Conservation (phyloP, 1,284 basidiomycete genomes). For the Cutaneotrichosporon dermatis region DNA sequence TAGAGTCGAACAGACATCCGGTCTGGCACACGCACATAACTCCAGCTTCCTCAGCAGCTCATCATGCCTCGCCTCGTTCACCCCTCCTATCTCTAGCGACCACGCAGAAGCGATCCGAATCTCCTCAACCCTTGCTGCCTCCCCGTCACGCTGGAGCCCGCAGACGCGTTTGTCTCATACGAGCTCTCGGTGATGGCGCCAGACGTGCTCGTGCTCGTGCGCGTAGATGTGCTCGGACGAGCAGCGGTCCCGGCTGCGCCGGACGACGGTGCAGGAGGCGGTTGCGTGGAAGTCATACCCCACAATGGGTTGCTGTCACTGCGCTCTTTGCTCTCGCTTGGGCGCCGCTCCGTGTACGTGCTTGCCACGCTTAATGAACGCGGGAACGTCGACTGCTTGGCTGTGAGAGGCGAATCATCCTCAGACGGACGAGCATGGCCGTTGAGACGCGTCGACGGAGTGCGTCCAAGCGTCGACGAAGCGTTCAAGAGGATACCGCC, state of each 20-base stretch:
- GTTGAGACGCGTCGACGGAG: conserved; percentile 9
- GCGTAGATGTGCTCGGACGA: background rate
- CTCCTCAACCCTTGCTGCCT: conserved; percentile 21
- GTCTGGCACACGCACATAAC: no score
- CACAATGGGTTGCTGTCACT: background rate
- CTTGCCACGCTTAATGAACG: conserved; percentile 6
- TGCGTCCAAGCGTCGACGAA: background rate
- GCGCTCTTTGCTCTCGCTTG: conserved; percentile 4
- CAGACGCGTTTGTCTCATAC: background rate
- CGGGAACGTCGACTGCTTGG: background rate
- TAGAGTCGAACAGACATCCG: no score
- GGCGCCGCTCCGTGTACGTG: conserved; percentile 1
- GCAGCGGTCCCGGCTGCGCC: background rate
- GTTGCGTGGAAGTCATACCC: background rate
- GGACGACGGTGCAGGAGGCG: background rate
- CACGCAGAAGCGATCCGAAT: conserved; percentile 33
- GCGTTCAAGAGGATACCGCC: conserved; percentile 14
- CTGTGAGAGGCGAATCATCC: conserved; percentile 2
- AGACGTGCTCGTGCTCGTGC: background rate
- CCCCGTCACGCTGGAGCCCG: no score
- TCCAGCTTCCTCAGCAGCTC: no score
- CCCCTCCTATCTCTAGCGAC: background rate
- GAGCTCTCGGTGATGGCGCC: background rate
- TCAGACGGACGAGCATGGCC: conserved; percentile 5
- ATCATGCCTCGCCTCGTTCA: no score